Conservation (phyloP, 257 asterid genomes). For the Echium plantagineum region DNA sequence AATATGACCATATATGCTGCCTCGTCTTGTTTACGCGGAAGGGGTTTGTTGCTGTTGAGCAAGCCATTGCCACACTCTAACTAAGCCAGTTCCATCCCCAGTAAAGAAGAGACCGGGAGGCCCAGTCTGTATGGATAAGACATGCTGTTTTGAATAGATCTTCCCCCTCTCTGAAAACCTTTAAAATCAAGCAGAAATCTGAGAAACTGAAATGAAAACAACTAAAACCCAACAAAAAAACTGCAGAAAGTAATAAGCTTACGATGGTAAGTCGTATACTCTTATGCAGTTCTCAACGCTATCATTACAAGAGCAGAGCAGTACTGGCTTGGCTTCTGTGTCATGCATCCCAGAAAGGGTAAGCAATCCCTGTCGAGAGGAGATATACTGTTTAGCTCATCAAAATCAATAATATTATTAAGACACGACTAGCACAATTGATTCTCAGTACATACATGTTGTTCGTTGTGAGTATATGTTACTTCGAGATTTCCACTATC, state of each 20-base stretch:
- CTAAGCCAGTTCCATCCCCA: slow-evolving; percentile 86
- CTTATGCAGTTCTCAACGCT: slow-evolving; percentile 27
- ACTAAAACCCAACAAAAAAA: slow-evolving; percentile 9
- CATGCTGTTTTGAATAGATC: slow-evolving; percentile 65
- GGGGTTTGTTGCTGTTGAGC: slow-evolving; percentile 44
- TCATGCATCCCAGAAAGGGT: slow-evolving; percentile 90
- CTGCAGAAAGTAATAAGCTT: slow-evolving; percentile 19
- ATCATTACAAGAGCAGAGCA: slow-evolving; percentile 82
- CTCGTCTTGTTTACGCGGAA: slow-evolving; percentile 5
- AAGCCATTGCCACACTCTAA: slow-evolving; percentile 84
- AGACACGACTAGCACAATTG: slow-evolving; percentile 5
- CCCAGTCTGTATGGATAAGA: slow-evolving; percentile 73
- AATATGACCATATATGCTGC: too few species aligned
- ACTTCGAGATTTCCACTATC: slow-evolving; percentile 85
- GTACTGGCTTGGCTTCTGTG: slow-evolving; percentile 80
- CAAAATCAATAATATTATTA: too few species aligned
- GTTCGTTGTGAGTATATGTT: slow-evolving; percentile 78
- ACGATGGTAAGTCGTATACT: slow-evolving; percentile 93
- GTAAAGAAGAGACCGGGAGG: slow-evolving; percentile 86
- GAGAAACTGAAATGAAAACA: background rate
- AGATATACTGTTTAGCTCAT: slow-evolving; percentile 1
- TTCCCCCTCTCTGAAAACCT: slow-evolving; percentile 86
- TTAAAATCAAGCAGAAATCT: slow-evolving; percentile 1
- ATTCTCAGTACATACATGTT: slow-evolving; percentile 45
- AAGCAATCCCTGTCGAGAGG: slow-evolving; percentile 58